Percentiles rank a stretch among this genome's conserved stretches.
These are phyloP conservation scores for Picea sitchensis DNA, from an alignment of 75 land plant genomes.

Conservation along the genomic window DNA sequence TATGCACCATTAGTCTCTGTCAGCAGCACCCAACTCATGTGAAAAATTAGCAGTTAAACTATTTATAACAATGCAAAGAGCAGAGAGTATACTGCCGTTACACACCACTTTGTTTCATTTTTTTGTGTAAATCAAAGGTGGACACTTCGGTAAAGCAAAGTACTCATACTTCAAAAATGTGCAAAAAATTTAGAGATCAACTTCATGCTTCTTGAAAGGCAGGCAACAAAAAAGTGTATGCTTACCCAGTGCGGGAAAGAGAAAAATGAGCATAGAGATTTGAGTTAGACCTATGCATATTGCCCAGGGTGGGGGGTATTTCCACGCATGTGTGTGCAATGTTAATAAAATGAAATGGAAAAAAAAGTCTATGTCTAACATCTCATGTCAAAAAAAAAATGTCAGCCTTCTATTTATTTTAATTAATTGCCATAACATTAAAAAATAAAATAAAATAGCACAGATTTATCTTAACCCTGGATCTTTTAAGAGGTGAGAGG, in stretches of 20 bases:
- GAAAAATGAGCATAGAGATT: background rate
- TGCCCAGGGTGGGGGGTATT: too few species aligned
- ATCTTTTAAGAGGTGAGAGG: too few species aligned
- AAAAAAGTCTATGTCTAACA: too few species aligned
- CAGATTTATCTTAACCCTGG: too few species aligned
- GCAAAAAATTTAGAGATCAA: background rate
- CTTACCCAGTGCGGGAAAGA: background rate
- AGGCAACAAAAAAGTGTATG: background rate
- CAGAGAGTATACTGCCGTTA: background rate
- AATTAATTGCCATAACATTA: too few species aligned
- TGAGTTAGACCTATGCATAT: background rate
- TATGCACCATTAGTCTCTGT: background rate
- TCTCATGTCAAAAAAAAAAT: too few species aligned
- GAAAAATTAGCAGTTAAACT: background rate
- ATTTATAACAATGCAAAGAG: background rate
- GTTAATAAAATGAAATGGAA: too few species aligned
- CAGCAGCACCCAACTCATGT: background rate
- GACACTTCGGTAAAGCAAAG: background rate
- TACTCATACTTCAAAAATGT: too few species aligned
- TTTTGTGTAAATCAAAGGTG: background rate
- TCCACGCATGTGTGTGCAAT: too few species aligned
- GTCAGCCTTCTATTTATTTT: too few species aligned
- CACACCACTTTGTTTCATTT: background rate
- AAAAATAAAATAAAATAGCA: too few species aligned
- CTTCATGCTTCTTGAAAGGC: background rate